Evolutionary conservation across 2,329 filamentous ascomycete genomes (phyloP).

Genomic region (Sporothrix protearum): DNA sequence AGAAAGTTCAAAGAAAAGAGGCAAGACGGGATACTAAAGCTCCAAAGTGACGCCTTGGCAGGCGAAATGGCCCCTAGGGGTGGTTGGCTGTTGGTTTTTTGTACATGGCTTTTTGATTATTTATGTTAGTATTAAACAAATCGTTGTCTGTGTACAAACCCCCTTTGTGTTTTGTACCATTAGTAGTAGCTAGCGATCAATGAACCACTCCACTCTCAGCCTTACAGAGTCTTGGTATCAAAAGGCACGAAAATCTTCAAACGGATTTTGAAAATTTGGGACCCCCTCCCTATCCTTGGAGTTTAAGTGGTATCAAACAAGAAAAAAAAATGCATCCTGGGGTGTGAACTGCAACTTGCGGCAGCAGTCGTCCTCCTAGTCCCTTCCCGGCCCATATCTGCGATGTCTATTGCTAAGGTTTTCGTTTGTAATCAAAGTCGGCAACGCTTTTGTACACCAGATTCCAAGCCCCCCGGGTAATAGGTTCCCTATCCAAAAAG

Average conservation of each 20-base stretch:
- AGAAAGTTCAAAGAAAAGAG: neutral
- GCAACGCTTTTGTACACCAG: constrained; percentile 13
- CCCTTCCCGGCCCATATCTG: neutral
- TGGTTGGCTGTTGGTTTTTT: neutral
- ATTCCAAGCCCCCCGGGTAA: too few species aligned
- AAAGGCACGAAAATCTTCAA: too few species aligned
- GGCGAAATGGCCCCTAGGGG: neutral
- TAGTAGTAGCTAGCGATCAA: too few species aligned
- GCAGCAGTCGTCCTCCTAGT: neutral
- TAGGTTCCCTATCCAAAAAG: too few species aligned
- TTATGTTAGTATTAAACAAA: neutral
- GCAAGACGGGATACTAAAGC: neutral
- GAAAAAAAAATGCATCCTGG: neutral
- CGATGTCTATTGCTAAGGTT: neutral
- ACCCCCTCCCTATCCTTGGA: too few species aligned
- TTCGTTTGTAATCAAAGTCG: neutral
- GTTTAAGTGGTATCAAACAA: constrained; percentile 3
- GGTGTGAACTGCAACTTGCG: neutral
- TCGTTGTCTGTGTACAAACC: too few species aligned
- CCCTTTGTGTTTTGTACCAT: too few species aligned
- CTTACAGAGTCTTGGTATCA: too few species aligned
- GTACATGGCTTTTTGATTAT: neutral
- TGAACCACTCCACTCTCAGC: too few species aligned
- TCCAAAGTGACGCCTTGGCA: neutral
- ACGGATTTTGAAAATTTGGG: neutral